A percentile compares a stretch with the other conserved stretches of the same genome.
Conservation (phyloP, 192 early-diverging fungal genomes). For the Mortierella alpina region DNA sequence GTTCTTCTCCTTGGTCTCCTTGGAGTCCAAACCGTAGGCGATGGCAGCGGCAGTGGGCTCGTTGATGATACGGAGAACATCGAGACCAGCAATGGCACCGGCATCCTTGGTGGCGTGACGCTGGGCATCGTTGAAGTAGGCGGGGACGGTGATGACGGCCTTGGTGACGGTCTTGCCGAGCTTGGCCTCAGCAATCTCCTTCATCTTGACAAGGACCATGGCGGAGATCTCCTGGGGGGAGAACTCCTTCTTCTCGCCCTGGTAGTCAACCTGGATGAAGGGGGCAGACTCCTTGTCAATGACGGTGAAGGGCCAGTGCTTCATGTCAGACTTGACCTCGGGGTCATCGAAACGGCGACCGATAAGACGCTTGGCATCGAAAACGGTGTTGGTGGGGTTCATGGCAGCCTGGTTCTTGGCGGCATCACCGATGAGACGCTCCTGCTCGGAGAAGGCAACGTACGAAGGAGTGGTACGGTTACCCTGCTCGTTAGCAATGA, state of each 20-base stretch:
- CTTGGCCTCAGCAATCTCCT: slow-evolving; percentile 72
- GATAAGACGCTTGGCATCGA: slow-evolving; percentile 92
- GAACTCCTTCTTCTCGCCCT: slow-evolving; percentile 86
- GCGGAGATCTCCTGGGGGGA: slow-evolving; percentile 95
- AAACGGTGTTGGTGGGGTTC: slow-evolving; percentile 93
- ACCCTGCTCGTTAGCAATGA: slow-evolving; percentile 91
- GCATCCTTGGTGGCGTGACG: slow-evolving; percentile 95
- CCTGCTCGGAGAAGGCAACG: slow-evolving; percentile 83
- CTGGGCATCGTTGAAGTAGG: slow-evolving; percentile 95
- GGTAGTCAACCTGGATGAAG: slow-evolving; percentile 85
- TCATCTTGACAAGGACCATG: slow-evolving; percentile 96
- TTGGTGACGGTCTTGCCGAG: slow-evolving; percentile 81
- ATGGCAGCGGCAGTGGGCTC: slow-evolving; percentile 93
- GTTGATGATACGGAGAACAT: slow-evolving; percentile 79
- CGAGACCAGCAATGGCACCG: slow-evolving; percentile 73
- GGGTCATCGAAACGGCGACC: slow-evolving; percentile 89
- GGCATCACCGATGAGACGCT: slow-evolving; percentile 89
- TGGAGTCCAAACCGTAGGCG: slow-evolving; percentile 86
- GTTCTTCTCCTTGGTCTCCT: slow-evolving; percentile 81
- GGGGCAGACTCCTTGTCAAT: slow-evolving; percentile 76
- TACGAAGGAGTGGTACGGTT: slow-evolving; percentile 91
- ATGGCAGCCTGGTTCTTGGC: slow-evolving; percentile 94
- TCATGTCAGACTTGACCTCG: slow-evolving; percentile 83
- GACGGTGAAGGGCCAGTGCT: slow-evolving; percentile 90
- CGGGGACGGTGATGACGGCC: slow-evolving; percentile 97